A percentile compares a stretch with the other conserved stretches of the same genome.
phyloP scores from a whole-genome alignment of 2,329 filamentous ascomycete species.

The Orbilia oligospora region DNA sequence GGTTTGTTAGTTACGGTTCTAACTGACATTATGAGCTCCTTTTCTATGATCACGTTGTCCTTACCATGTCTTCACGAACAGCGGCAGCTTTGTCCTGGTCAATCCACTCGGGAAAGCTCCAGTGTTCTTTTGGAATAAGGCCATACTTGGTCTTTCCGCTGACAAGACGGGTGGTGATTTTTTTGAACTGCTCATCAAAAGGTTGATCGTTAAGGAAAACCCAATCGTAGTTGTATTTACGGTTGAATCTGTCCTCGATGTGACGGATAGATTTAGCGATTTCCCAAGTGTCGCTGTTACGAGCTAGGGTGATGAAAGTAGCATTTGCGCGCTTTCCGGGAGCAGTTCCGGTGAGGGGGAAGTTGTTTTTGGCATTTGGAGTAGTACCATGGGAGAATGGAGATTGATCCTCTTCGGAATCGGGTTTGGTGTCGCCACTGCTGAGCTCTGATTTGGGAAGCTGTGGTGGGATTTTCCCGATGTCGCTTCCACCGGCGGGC shows the following conservation, averaged over 20 bases:
- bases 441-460: constrained; percentile 59
- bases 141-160: constrained; percentile 94
- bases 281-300: constrained; percentile 95
- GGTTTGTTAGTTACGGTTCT: constrained; percentile 11
- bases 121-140: constrained; percentile 89
- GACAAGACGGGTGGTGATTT: constrained; percentile 87
- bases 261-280: constrained; percentile 96
- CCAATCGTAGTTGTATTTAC: constrained; percentile 97
- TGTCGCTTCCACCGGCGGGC: constrained; percentile 21
- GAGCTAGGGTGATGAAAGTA: constrained; percentile 94
- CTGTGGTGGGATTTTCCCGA: constrained; percentile 39
- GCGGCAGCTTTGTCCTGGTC: constrained; percentile 93
- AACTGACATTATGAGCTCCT: not conserved
- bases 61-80: constrained; percentile 91
- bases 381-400: constrained; percentile 40
- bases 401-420: constrained; percentile 29
- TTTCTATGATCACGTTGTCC: not conserved
- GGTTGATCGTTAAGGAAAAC: constrained; percentile 97
- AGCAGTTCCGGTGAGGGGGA: constrained; percentile 59
- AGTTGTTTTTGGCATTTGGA: constrained; percentile 63
- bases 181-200: constrained; percentile 94
- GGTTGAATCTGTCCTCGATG: constrained; percentile 98
- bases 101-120: constrained; percentile 96
- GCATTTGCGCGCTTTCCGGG: constrained; percentile 82
- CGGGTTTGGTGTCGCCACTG: constrained; percentile 12